Evolutionary conservation across 2,329 filamentous ascomycete genomes (phyloP), one percentile per base, ranked within the genome.

Genomic region (Westerdykella sp.): DNA sequence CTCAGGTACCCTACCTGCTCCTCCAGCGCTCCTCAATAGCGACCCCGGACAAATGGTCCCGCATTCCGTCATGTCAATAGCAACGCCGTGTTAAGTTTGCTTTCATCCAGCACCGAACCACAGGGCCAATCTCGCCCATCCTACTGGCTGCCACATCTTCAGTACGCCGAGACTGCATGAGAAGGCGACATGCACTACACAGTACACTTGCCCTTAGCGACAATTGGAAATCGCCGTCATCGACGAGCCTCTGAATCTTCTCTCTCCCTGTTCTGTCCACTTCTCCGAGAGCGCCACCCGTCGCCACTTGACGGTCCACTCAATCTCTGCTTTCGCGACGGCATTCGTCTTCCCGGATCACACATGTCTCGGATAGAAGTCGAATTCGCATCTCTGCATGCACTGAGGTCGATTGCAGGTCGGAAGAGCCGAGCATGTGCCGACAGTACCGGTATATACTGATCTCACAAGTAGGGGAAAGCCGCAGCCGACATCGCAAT

Each of bases 31-130:
- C 49, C 35, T 43, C 44, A 47, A 41, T 31, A 53, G 31, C 44
- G 55, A 53, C 40, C 43, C 43, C 55, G 54, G 56, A 56, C 53
- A 36, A 35, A 28, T 46, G 44, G 45, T 53, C 56, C 53, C 53
- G 55, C 48, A 48, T 35, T 37, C 48, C 46, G 41, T 48, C 46
- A 35, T 43, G 44, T 50, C 40, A 41, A 46, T 51, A 41, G 40
- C 15, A 46, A 41, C 45, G 41, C 41, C 36, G 35, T 44, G 31
- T 41, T 53, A 48, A 48, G 43, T 31, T 44, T 43, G 41, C 39
- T 51, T 51, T 46, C 35, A 47, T 48, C 47, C 48, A 51, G 43
- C 49, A 48, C 38, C 45, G 41, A 49, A 39, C 40, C 49, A 54
- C 47, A 51, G 43, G 43, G 40, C 42, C 25, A 16, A 23, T 11